Base-by-base conservation (phyloP, 805 yeast species). In the Metschnikowia reukaufii region DNA sequence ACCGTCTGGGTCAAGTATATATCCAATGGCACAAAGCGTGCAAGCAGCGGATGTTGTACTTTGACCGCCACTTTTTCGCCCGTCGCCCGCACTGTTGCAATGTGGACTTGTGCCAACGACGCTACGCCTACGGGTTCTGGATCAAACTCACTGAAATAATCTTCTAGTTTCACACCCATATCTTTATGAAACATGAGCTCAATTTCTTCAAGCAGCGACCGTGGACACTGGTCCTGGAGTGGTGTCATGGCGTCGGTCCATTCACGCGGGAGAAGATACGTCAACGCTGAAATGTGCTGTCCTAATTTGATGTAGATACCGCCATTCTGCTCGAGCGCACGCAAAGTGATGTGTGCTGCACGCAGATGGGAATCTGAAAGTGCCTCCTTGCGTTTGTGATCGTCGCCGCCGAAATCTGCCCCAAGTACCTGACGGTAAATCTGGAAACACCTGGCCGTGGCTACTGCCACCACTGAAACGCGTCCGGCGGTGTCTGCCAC, bases 171-270 rank as follows among this genome's bases (percentile, higher is more conserved):
- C 12, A 61, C 56, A 1, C 90, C 90, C 52, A 86, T 69, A 63
- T 94, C 99, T 2, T 64, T 60, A 38, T 62, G 57, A 57, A 94
- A 82, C 86, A 94, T 78, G 13, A 71, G 70, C 35, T 75, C 70
- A 17, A 94, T 81, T 34, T 86, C 89, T 39, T 80, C 87, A 25
- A 81, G 56, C 0, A 90, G 78, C 0, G 96, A 85, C 54, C 76
- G 72, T 0, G 99, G 98, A 63, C 98, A 92, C 60, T 80, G 78
- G 58, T 91, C 96, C 61, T 92, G 98, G 43, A 94, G 70, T 1
- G 97, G 96, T 29, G 84, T 75, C 96, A 94, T 94, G 0, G 98
- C 84, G 13, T 82, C 81, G 1, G 98, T 92, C 99, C 99, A 94
- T 66, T 94, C 97, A 4, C 70, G 72, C 0, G 99, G 99, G 41